Evolutionary conservation across 208 protist species (phyloP), one percentile per base, ranked within the genome.

Genomic region (Naegleria lovaniensis): DNA sequence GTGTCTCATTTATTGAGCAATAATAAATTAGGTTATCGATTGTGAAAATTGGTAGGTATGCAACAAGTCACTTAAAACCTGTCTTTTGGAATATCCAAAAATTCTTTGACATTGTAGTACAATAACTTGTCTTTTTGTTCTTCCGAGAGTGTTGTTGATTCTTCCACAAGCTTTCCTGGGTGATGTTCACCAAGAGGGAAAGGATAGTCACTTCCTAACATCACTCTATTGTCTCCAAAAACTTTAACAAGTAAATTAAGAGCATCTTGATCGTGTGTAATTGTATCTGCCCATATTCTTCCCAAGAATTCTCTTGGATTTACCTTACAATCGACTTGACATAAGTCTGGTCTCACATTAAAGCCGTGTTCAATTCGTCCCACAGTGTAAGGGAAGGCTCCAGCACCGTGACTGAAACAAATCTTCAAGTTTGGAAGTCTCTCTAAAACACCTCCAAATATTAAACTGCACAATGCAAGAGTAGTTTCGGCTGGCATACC

Each of bases 401-500:
- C 96, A 38, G 95, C 96, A 39, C 33, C 55, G 48, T 92, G 90
- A 29, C 94, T 95, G 93, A 97, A 96, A 43, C 90, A 93, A 33
- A 97, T 85, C 51, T 92, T 88, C 36, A 95, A 91, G 58, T 93
- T 95, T 38, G 94, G 93, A n/a, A 95, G 88, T 19, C 92, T 90
- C 41, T 94, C 55, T 55, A 97, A 92, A 11, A 97, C 90, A 41
- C 96, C 96, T 29, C 95, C 92, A 40, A 97, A 95, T 25, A 97
- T 95, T 41, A 97, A 92, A 58, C 90, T 92, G 58, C 95, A 96
- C 25, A 97, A 97, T 16, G 96, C 96, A 0, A 92, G 90, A 33
- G 91, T 92, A 3, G 96, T 96, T 85, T 97, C 96, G 0, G 94
- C 92, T 1, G 96, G 96, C 96, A 97, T 97, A 38, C 95, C 95